These are phyloP conservation scores for Colletotrichum caudatum DNA, from an alignment of 2,329 filamentous ascomycete genomes.

Conservation along the genomic window DNA sequence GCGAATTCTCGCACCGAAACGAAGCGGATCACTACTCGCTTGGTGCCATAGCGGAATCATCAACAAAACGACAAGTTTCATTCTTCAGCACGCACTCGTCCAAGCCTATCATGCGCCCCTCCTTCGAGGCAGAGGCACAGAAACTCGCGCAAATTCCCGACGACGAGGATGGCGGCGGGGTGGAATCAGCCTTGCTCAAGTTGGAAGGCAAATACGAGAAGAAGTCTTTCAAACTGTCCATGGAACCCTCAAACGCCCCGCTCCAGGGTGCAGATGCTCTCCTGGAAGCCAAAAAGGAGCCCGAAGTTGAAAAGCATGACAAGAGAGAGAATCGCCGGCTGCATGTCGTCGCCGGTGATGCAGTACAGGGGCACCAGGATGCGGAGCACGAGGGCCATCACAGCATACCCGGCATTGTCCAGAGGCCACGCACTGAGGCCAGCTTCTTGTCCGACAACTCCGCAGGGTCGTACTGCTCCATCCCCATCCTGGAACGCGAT, in stretches of 20 bases:
- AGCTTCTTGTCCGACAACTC: constrained; percentile 71
- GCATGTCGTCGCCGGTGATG: constrained; percentile 54
- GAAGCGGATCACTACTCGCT: constrained; percentile 66
- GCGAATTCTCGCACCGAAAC: constrained; percentile 54
- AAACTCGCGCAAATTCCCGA: constrained; percentile 90
- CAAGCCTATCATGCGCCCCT: constrained; percentile 74
- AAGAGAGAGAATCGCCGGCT: constrained; percentile 60
- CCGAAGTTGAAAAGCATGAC: constrained; percentile 52
- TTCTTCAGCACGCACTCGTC: constrained; percentile 73
- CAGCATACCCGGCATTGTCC: constrained; percentile 45
- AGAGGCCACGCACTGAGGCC: constrained; percentile 51
- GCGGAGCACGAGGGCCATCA: constrained; percentile 43
- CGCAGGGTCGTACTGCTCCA: constrained; percentile 80
- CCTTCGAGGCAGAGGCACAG: constrained; percentile 89
- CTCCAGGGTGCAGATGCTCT: constrained; percentile 26
- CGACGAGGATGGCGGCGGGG: constrained; percentile 84
- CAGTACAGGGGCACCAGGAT: constrained; percentile 47
- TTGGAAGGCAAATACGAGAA: constrained; percentile 87
- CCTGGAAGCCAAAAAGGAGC: constrained; percentile 37
- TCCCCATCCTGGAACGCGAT: constrained; percentile 80
- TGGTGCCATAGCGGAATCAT: constrained; percentile 66
- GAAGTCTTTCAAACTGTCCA: constrained; percentile 57
- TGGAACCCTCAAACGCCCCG: constrained; percentile 51
- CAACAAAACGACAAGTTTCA: constrained; percentile 60
- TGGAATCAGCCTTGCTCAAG: constrained; percentile 93